Base-by-base conservation (phyloP, 495 filamentous ascomycete genomes). In the Filosporella fistucella region DNA sequence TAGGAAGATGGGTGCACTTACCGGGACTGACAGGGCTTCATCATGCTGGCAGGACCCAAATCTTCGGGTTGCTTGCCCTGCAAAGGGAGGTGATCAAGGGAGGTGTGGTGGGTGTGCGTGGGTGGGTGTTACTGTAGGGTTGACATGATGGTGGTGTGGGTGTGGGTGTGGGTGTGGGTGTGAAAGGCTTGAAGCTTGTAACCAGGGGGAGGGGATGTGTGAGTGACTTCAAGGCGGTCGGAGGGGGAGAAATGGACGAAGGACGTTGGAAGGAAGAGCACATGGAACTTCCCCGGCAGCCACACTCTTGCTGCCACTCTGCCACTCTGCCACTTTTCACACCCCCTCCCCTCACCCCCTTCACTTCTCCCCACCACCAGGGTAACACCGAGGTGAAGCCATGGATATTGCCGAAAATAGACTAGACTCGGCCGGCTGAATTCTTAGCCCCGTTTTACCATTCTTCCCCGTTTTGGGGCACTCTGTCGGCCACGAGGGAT, bases 41-140 rank as follows among this genome's bases (percentile, higher is more conserved):
- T 10, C 22, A 42, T 46, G 24, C 41, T 45, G 32, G 35, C 3
- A 30, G 29, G 45, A 48, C 42, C 52, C 52, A 49, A 35, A 42
- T 16, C 25, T 44, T 49, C 46, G 52, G 52, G 52, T 40, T 49
- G 34, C 8, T 24, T 48, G 39, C 20, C 51, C 44, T 49, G 51
- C 40, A 37, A 42, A 47, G 44, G 37, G 50, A 42, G 37, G 36
- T 35, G 21, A n/a, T 42, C 20, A 42, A n/a, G 28, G 32, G 33
- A 13, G 44, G 11, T 37, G 44, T 24, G 20, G 14, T 13, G n/a
- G 5, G 11, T 28, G 2, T 26, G 21, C 3, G 20, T 3, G 12
- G 21, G 4, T 6, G 12, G 16, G 34, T n/a, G n/a, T n/a, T n/a
- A n/a, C n/a, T n/a, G n/a, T n/a, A n/a, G n/a, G n/a, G n/a, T n/a